A percentile compares a stretch with the other conserved stretches of the same genome.
Evolutionary conservation across 345 rosid genomes (phyloP).

Genomic region (Pugionium cornutum): DNA sequence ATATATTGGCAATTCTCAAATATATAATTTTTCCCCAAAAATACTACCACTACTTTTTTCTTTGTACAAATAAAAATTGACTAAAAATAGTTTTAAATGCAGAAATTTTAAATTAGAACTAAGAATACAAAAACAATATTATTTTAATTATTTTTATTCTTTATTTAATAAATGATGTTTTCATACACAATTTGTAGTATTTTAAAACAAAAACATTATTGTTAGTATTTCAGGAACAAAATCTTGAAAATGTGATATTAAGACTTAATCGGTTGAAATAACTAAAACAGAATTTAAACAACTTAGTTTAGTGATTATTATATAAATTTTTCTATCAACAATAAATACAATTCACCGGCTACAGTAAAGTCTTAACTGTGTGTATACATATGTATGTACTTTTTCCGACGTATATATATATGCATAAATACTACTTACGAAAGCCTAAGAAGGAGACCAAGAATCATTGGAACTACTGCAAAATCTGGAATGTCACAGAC

Average conservation of each 20-base stretch:
- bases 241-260: too few species aligned
- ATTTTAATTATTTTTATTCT: too few species aligned
- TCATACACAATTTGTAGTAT: too few species aligned
- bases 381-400: not conserved
- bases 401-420: conserved; percentile 10
- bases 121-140: too few species aligned
- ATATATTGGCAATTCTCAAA: conserved; percentile 3
- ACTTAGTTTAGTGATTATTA: not conserved
- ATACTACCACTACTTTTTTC: too few species aligned
- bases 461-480: conserved; percentile 41
- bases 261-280: not conserved
- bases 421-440: conserved; percentile 22
- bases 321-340: not conserved
- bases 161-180: too few species aligned
- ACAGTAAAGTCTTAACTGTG: conserved; percentile 2
- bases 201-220: too few species aligned
- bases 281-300: not conserved
- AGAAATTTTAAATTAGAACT: too few species aligned
- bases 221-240: too few species aligned
- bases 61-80: too few species aligned
- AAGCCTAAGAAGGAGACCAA: conserved; percentile 30
- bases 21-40: too few species aligned
- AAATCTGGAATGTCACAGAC: conserved; percentile 34
- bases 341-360: not conserved
- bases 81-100: too few species aligned